Percentiles rank a stretch among this genome's conserved stretches.
Conservation (phyloP, 208 protist genomes). For the Trypanosomatidae sp. region DNA sequence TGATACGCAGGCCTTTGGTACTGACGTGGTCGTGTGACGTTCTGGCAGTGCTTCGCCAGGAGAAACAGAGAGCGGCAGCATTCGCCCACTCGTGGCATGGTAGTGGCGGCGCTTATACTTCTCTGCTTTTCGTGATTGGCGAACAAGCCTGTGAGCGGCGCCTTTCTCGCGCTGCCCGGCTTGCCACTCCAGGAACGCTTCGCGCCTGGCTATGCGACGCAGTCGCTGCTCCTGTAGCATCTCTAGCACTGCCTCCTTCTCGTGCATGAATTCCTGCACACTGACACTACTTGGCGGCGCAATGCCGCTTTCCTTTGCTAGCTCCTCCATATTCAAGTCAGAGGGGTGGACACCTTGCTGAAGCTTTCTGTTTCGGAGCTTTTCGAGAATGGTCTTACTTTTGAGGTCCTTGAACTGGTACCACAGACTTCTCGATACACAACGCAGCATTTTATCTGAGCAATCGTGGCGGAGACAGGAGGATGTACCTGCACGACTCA, state of each 20-base stretch:
- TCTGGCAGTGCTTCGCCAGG: neutral
- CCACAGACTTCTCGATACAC: slow-evolving; percentile 7
- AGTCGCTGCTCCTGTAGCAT: slow-evolving; percentile 62
- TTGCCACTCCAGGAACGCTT: slow-evolving; percentile 86
- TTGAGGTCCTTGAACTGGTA: slow-evolving; percentile 33
- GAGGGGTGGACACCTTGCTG: slow-evolving; percentile 25
- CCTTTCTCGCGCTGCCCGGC: slow-evolving; percentile 85
- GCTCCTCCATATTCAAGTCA: slow-evolving; percentile 44
- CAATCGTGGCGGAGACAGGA: neutral
- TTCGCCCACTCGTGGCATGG: slow-evolving; percentile 49
- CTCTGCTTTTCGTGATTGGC: slow-evolving; percentile 66
- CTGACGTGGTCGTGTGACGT: neutral
- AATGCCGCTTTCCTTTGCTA: slow-evolving; percentile 43
- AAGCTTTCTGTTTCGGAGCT: slow-evolving; percentile 22
- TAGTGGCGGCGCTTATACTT: slow-evolving; percentile 80
- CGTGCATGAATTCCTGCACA: slow-evolving; percentile 23
- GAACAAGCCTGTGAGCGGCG: slow-evolving; percentile 68
- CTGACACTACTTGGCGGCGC: slow-evolving; percentile 14
- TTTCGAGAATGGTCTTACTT: slow-evolving; percentile 22
- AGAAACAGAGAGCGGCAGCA: slow-evolving; percentile 46
- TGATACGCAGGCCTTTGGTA: neutral
- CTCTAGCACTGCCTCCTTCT: slow-evolving; percentile 40
- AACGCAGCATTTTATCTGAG: slow-evolving; percentile 13
- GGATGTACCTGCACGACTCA: neutral
- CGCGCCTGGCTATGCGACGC: slow-evolving; percentile 57